Percentiles rank a stretch among this genome's conserved stretches.
These are phyloP conservation scores for Cantharellus anzutake DNA, from an alignment of 768 basidiomycete species.

Conservation along the genomic window DNA sequence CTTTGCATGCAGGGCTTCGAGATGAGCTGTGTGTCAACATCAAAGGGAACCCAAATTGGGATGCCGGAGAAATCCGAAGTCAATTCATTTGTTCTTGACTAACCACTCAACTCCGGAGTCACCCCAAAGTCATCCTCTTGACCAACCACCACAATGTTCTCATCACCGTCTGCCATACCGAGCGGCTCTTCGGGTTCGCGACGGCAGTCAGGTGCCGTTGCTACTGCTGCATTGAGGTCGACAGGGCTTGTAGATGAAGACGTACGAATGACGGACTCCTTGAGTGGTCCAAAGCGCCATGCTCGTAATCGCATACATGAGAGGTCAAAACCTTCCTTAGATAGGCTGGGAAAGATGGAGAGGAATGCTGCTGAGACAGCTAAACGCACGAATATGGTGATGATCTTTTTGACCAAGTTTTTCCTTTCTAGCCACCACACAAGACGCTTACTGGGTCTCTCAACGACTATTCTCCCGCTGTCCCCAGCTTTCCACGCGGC, in stretches of 20 bases:
- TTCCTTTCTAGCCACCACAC: not conserved
- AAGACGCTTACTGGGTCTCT: too few relatives aligned
- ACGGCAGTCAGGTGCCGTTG: not conserved
- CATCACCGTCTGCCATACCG: not conserved
- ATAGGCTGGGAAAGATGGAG: not conserved
- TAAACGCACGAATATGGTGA: not conserved
- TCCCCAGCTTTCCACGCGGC: too few relatives aligned
- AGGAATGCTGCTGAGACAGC: not conserved
- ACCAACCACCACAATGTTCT: not conserved
- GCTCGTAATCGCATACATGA: not conserved
- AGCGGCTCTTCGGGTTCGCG: not conserved
- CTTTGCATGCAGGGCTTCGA: not conserved
- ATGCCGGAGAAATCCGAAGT: too few relatives aligned
- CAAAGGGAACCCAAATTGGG: too few relatives aligned
- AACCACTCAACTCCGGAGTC: not conserved
- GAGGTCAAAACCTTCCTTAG: not conserved
- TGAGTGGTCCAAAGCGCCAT: not conserved
- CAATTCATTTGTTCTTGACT: not conserved
- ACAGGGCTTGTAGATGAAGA: not conserved
- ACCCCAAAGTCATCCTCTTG: not conserved
- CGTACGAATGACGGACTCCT: not conserved
- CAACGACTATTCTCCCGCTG: too few relatives aligned
- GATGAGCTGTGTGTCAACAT: not conserved
- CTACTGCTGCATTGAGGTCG: not conserved
- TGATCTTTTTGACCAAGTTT: not conserved